Conservation (phyloP, 257 asterid genomes). For the Nicotiana knightiana region DNA sequence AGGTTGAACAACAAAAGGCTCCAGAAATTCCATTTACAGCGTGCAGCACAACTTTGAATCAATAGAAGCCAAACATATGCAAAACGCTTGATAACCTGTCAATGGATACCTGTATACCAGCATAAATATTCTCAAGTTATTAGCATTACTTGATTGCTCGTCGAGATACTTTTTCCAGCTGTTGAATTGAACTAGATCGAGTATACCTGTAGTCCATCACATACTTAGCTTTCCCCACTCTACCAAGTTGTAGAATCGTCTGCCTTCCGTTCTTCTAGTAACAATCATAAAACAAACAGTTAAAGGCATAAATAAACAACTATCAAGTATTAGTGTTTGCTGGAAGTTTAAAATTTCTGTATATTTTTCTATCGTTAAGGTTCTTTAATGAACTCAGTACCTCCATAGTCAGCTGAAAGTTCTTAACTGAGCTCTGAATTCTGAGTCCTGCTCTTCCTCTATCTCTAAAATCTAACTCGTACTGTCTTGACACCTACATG, state of each 20-base stretch:
- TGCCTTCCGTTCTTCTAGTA: conserved; percentile 72
- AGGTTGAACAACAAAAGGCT: conserved; percentile 22
- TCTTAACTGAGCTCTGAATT: conserved; percentile 82
- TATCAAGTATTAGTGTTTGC: not conserved
- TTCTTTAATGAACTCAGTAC: conserved; percentile 22
- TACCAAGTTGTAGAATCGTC: conserved; percentile 81
- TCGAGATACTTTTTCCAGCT: not conserved
- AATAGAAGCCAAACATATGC: conserved; percentile 83
- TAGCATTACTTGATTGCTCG: not conserved
- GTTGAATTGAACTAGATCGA: not conserved
- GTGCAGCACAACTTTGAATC: conserved; percentile 93
- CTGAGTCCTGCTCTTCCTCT: conserved; percentile 70
- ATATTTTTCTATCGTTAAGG: not conserved
- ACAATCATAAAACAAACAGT: not conserved
- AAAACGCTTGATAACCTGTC: conserved; percentile 90
- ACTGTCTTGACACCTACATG: conserved; percentile 51
- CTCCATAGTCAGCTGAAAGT: conserved; percentile 79
- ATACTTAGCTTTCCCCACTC: conserved; percentile 74
- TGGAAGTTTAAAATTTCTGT: not conserved
- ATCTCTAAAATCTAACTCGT: conserved; percentile 80
- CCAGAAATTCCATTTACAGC: conserved; percentile 23
- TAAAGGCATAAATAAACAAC: not conserved
- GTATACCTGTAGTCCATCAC: conserved; percentile 90
- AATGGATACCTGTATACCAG: conserved; percentile 70
- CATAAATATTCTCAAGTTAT: not conserved